Percentiles rank a stretch among this genome's conserved stretches.
phyloP scores from a whole-genome alignment of 2,329 filamentous ascomycete species.

The Ilyonectria mors-panacis region DNA sequence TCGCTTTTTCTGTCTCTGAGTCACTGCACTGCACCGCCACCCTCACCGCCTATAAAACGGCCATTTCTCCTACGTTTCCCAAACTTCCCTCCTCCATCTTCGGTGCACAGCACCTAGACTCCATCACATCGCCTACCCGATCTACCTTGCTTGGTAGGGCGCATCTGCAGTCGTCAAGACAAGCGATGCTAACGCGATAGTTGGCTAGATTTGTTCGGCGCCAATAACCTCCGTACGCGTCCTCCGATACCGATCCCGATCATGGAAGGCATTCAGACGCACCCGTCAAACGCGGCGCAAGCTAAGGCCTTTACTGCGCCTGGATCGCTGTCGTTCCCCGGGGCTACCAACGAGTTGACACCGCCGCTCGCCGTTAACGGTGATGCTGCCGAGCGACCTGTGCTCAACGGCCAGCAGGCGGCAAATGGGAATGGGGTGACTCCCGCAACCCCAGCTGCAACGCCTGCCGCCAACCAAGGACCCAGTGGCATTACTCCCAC shows the following conservation, averaged over 20 bases:
- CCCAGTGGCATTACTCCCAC: conserved; percentile 93
- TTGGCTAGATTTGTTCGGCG: conserved; percentile 53
- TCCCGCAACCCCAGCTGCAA: conserved; percentile 92
- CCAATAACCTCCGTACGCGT: conserved; percentile 39
- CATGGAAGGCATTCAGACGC: conserved; percentile 93
- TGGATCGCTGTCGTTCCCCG: conserved; percentile 92
- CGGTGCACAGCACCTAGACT: conserved; percentile 23
- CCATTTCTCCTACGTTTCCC: conserved; percentile 40
- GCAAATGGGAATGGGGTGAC: conserved; percentile 83
- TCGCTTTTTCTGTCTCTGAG: conserved; percentile 45
- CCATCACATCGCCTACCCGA: conserved; percentile 30
- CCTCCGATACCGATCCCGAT: conserved; percentile 54
- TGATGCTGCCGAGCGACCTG: conserved; percentile 60
- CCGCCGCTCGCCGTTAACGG: conserved; percentile 80
- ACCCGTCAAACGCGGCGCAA: conserved; percentile 91
- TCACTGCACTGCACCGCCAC: conserved; percentile 40
- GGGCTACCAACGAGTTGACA: conserved; percentile 85
- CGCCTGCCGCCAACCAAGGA: conserved; percentile 85
- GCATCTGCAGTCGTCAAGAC: conserved; percentile 18
- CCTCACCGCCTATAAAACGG: conserved; percentile 44
- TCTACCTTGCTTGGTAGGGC: conserved; percentile 43
- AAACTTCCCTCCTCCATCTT: conserved; percentile 42
- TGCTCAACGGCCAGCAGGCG: conserved; percentile 67
- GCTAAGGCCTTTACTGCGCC: conserved; percentile 96
- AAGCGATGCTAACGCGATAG: conserved; percentile 46